These are phyloP conservation scores for Colletotrichum navitas DNA, from an alignment of 2,329 filamentous ascomycete genomes.

Conservation along the genomic window DNA sequence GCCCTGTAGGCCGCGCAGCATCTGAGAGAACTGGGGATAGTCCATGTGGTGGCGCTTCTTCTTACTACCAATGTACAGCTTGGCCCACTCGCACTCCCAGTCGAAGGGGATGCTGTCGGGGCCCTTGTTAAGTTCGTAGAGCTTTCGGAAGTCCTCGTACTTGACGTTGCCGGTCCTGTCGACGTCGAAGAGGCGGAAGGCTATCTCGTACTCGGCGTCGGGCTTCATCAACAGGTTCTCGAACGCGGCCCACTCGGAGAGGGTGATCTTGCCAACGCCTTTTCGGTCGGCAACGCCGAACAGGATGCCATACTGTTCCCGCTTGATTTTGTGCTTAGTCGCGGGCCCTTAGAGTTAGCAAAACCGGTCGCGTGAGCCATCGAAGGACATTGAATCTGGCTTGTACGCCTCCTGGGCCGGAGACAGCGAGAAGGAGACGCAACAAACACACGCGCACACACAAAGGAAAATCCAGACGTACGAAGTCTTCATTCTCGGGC, in stretches of 20 bases:
- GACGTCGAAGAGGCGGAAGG: slow-evolving; percentile 95
- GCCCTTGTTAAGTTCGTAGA: slow-evolving; percentile 92
- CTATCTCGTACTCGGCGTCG: slow-evolving; percentile 98
- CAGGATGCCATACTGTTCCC: slow-evolving; percentile 93
- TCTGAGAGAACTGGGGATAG: slow-evolving; percentile 97
- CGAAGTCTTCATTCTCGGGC: slow-evolving; percentile 89
- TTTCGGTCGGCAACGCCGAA: slow-evolving; percentile 91
- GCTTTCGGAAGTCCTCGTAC: slow-evolving; percentile 86
- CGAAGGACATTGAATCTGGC: slow-evolving; percentile 19
- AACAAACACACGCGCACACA: neutral
- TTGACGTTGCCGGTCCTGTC: slow-evolving; percentile 87
- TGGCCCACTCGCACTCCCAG: slow-evolving; percentile 97
- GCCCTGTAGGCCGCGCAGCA: slow-evolving; percentile 95
- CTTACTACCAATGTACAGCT: slow-evolving; percentile 90
- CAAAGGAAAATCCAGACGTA: slow-evolving; percentile 61
- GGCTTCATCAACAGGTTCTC: slow-evolving; percentile 94
- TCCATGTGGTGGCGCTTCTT: slow-evolving; percentile 91
- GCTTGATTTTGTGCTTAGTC: slow-evolving; percentile 94
- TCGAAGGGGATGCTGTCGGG: slow-evolving; percentile 89
- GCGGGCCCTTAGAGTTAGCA: slow-evolving; percentile 14
- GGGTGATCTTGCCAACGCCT: slow-evolving; percentile 77
- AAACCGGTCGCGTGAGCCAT: slow-evolving; percentile 23
- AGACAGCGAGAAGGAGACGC: neutral
- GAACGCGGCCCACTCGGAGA: slow-evolving; percentile 92
- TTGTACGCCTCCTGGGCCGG: slow-evolving; percentile 5